Evolutionary conservation across 1,139 yeast genomes (phyloP), one percentile per base, ranked within the genome.

Genomic region (Chernovozyma aurita): DNA sequence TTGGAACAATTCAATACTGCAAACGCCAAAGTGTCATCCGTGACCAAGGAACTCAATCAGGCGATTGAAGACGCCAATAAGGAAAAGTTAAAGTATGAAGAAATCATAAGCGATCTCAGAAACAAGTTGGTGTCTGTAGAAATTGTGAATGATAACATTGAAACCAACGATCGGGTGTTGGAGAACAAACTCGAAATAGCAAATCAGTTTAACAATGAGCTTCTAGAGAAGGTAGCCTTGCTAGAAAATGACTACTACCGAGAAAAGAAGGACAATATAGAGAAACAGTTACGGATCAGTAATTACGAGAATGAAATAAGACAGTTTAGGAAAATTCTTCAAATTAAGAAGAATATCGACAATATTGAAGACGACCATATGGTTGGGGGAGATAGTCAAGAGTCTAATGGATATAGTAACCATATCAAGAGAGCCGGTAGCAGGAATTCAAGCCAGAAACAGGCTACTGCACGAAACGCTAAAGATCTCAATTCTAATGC

Each of bases 141-240:
- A 42, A 68, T 68, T 6, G 49, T 57, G 14, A 67, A 68, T 43
- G 76, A 69, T 39, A 57, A 57, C 33, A 63, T 65, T 66, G 69
- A 64, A 37, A 57, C 63, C 14, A 57, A 63, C 21, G 73, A 68
- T 40, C 50, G 76, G 5, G 46, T 68, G 12, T 42, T 62, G 1
- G 50, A 48, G 12, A 57, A 49, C 42, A 64, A 67, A 40, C 50
- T 66, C 12, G 62, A 57, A 27, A 43, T 57, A n/a, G 52, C 68
- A 14, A 59, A 52, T 27, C 67, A 62, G 35, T 61, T 67, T 40
- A 67, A 64, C 44, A 64, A 65, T 42, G 73, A 67, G 40, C 48
- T 68, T 18, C 48, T 69, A 16, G 76, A 70, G 44, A 64, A 61
- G 37, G 40, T 68, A 26, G 75, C 76, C 3, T 31, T 70, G 13